Conservation (phyloP, 345 rosid genomes). For the Anastatica hierochuntica region DNA sequence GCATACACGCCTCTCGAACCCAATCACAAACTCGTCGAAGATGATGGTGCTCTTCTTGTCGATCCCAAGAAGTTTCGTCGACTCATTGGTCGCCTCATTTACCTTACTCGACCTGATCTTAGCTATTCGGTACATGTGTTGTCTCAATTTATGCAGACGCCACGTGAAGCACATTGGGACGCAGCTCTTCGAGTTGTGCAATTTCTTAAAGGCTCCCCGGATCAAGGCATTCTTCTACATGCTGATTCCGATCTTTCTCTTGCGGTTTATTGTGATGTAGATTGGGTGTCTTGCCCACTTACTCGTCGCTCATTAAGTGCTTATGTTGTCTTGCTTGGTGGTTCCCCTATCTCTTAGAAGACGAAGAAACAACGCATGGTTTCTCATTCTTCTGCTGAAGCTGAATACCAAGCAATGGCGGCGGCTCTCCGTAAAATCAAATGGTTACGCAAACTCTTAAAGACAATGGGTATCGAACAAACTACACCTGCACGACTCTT, state of each 20-base stretch:
- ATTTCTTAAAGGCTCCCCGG: background rate
- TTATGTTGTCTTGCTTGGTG: no score
- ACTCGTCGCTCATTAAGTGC: background rate
- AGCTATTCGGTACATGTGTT: background rate
- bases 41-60: background rate
- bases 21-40: background rate
- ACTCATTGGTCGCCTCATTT: no score
- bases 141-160: background rate
- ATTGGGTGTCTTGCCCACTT: background rate
- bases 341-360: no score
- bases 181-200: accelerated
- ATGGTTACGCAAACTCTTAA: no score
- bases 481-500: no score
- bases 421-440: no score
- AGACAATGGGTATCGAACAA: no score
- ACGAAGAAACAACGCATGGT: no score
- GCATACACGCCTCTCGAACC: background rate
- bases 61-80: background rate
- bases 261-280: background rate
- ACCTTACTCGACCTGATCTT: background rate
- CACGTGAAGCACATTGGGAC: background rate
- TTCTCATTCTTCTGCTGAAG: no score
- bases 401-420: no score
- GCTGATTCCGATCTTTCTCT: accelerated
- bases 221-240: background rate